A percentile compares a stretch with the other conserved stretches of the same genome.
phyloP scores from a whole-genome alignment of 176 grass and related monocot species.

The maize (Zea mays) region Zm-B73-REFERENCE-NAM-5.0 NC_050097.1:45386501-45387000 shows the following conservation, averaged over 20 bases:
- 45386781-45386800: constrained; percentile 80
- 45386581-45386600: constrained; percentile 94
- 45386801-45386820: constrained; percentile 88
- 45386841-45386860: constrained; percentile 98
- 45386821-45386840: constrained; percentile 85
- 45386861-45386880: constrained; percentile 98
- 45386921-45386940: constrained; percentile 94
- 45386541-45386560: constrained; percentile 90
- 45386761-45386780: constrained; percentile 1
- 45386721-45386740: background rate
- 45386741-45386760: constrained; percentile 1
- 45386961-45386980: constrained; percentile 95
- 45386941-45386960: constrained; percentile 94
- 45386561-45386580: constrained; percentile 76
- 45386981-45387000: constrained; percentile 96
- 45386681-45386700: constrained; percentile 50
- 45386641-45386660: constrained; percentile 83
- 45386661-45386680: constrained; percentile 97
- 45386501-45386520: constrained; percentile 80
- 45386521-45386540: constrained; percentile 89
- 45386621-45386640: constrained; percentile 94
- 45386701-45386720: constrained; percentile 34
- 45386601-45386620: constrained; percentile 96
- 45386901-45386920: constrained; percentile 99
- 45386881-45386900: constrained; percentile 95